Base-by-base conservation (phyloP, 495 filamentous ascomycete species). In the Aspergillus heteromorphus region DNA sequence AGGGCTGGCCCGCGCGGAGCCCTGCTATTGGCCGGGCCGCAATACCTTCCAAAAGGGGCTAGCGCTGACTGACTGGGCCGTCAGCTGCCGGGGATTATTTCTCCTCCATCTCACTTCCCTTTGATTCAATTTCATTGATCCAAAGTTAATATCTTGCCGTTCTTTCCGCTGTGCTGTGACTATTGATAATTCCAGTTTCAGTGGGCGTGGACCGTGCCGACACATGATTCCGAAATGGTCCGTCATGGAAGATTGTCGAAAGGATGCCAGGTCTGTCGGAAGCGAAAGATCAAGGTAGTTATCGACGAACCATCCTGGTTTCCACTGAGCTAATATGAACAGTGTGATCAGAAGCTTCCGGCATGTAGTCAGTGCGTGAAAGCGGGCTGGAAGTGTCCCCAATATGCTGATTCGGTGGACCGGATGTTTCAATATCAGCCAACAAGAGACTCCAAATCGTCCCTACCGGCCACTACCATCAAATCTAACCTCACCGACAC, bases 41-140 rank as follows among this genome's bases (percentile, higher is more conserved):
- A 36, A 40, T 54, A 54, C 41, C 51, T 54, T 23, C 51, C 25
- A 30, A 54, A 54, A 10, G n/a, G 42, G 51, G 48, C 42, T 54
- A 54, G 51, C 41, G 51, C 25, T n/a, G 4, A n/a, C 8, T 23
- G n/a, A n/a, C 18, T 34, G 6, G 20, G 13, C 1, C 4, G 0
- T 17, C 47, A 7, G 23, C 23, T n/a, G 11, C 34, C 34, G 34
- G 11, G 34, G 1, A 0, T n/a, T 10, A 25, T 31, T 18, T 23
- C 23, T 18, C 47, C 3, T 25, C 19, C 1, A n/a, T 27, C 27
- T 20, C 25, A 36, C 36, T 13, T 19, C 13, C 17, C 17, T 4
- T 10, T 4, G 25, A 14, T 31, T n/a, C 11, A 23, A 30, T 11
- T 18, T 48, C 45, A 29, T 23, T n/a, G n/a, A n/a, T n/a, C n/a